A percentile compares a stretch with the other conserved stretches of the same genome.
These are phyloP conservation scores for Suhomyces bokatorum DNA, from an alignment of 1,139 yeast genomes.

Conservation along the genomic window DNA sequence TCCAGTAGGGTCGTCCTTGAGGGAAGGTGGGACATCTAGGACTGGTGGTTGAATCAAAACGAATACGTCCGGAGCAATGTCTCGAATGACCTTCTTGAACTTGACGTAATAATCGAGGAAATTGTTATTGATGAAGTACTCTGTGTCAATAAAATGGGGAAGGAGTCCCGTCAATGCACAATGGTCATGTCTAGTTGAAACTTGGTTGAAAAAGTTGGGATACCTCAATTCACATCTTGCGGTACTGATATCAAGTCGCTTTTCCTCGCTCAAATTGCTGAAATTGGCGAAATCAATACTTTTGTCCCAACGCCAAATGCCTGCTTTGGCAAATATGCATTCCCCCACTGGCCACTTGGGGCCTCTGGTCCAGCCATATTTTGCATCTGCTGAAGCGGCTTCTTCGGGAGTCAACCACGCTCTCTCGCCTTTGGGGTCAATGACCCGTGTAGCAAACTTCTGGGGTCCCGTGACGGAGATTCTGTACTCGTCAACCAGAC, in stretches of 20 bases:
- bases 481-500: conserved; percentile 64
- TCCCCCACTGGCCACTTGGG: conserved; percentile 66
- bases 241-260: conserved; percentile 38
- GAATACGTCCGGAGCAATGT: conserved; percentile 46
- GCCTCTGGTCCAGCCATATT: conserved; percentile 70
- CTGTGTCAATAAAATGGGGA: conserved; percentile 45
- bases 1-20: conserved; percentile 49
- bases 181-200: conserved; percentile 23
- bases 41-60: conserved; percentile 83
- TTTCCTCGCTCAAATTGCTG: conserved; percentile 21
- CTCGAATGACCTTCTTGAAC: conserved; percentile 52
- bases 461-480: conserved; percentile 75
- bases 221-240: conserved; percentile 26
- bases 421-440: conserved; percentile 66
- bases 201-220: conserved; percentile 38
- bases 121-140: conserved; percentile 61
- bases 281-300: conserved; percentile 26
- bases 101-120: conserved; percentile 59
- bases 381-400: conserved; percentile 46
- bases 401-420: conserved; percentile 66
- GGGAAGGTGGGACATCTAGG: conserved; percentile 71
- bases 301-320: conserved; percentile 62
- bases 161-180: conserved; percentile 21
- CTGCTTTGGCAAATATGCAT: conserved; percentile 79
- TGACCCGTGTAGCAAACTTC: conserved; percentile 51